phyloP scores from a whole-genome alignment of 176 grass and related monocot species.

The Hordeum marinum region DNA sequence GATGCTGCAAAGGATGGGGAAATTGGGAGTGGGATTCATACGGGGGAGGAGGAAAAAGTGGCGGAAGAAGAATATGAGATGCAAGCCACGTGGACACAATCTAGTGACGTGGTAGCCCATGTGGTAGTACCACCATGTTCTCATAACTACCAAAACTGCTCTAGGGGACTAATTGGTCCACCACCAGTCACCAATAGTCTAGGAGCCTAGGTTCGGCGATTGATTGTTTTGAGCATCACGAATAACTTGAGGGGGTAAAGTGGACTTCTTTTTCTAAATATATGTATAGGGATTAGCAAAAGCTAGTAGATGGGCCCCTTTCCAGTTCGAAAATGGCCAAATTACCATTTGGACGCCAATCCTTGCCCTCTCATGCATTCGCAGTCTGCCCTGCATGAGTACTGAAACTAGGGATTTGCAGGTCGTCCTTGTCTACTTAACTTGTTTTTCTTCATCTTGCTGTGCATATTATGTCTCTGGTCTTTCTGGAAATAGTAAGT shows the following conservation, averaged over 20 bases:
- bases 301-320: neutral
- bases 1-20: neutral
- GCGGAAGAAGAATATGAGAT: neutral
- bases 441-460: neutral
- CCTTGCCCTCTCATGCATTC: neutral
- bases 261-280: neutral
- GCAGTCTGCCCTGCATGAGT: neutral
- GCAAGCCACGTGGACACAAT: neutral
- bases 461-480: neutral
- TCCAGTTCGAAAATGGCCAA: neutral
- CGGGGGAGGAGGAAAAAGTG: neutral
- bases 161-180: neutral
- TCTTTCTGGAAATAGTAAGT: neutral
- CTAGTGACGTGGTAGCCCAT: neutral
- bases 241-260: neutral
- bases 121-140: neutral
- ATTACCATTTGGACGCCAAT: neutral
- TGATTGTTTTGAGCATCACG: neutral
- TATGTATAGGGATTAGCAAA: neutral
- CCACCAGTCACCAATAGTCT: neutral
- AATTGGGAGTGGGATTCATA: neutral
- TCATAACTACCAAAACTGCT: neutral
- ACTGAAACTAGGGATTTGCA: neutral
- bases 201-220: neutral
- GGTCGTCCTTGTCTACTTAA: neutral